Conservation (phyloP, 306 rosid genomes). For the Cyclanthera cordifolia region DNA sequence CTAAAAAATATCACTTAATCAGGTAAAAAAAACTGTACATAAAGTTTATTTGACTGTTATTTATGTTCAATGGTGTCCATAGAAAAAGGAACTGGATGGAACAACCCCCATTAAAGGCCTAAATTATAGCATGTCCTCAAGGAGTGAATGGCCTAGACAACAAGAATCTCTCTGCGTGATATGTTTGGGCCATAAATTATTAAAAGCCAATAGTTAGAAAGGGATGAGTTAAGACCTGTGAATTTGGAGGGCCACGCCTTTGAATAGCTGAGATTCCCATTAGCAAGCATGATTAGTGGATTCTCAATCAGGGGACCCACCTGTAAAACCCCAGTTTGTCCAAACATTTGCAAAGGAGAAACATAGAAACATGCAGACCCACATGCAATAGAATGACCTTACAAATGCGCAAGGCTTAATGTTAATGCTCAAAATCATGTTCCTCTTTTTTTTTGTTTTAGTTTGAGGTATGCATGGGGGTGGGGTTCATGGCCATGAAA, state of each 20-base stretch:
- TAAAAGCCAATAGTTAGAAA: neutral
- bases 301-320: conserved; percentile 10
- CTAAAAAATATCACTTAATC: neutral
- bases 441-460: conserved; percentile 6
- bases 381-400: conserved; percentile 4
- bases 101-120: conserved; percentile 8
- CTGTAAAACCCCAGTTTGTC: conserved; percentile 16
- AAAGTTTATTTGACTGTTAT: neutral
- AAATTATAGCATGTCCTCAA: conserved; percentile 6
- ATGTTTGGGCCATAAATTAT: conserved; percentile 10
- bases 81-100: conserved; percentile 6
- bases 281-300: conserved; percentile 1
- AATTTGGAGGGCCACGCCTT: conserved; percentile 8
- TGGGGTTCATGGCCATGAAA: conserved; percentile 11
- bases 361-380: conserved; percentile 15
- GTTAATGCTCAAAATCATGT: neutral
- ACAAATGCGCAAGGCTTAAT: neutral
- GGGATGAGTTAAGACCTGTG: neutral
- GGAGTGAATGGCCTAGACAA: conserved; percentile 12
- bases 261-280: conserved; percentile 7
- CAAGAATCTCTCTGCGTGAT: conserved; percentile 10
- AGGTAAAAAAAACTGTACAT: neutral
- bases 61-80: conserved; percentile 1
- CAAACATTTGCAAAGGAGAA: conserved; percentile 9
- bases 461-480: conserved; percentile 13